Evolutionary conservation across 306 rosid genomes (phyloP).

Genomic region (Lathyrus oleraceus): DNA sequence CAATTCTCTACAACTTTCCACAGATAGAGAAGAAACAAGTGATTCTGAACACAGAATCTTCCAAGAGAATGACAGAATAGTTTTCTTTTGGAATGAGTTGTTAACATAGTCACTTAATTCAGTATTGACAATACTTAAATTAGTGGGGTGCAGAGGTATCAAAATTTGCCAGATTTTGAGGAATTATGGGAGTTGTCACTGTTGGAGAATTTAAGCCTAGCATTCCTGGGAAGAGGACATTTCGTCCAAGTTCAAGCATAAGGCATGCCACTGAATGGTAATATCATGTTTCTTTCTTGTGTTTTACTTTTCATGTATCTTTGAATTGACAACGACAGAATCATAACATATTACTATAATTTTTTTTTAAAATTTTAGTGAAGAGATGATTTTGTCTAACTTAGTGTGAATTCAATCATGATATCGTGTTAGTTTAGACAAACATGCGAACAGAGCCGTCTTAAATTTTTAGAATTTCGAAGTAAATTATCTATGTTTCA

Average conservation of each 20-base stretch:
- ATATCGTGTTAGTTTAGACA: too few relatives aligned
- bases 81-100: constrained; percentile 6
- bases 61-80: constrained; percentile 31
- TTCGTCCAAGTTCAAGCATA: constrained; percentile 80
- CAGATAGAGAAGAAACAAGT: constrained; percentile 37
- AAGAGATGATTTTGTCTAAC: too few relatives aligned
- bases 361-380: too few relatives aligned
- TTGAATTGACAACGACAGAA: background rate
- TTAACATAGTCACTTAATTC: constrained; percentile 19
- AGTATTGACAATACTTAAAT: constrained; percentile 30
- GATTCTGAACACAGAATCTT: constrained; percentile 35
- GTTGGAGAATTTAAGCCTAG: constrained; percentile 91
- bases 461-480: too few relatives aligned
- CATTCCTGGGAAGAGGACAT: constrained; percentile 89
- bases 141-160: constrained; percentile 37
- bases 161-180: constrained; percentile 34
- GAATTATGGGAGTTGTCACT: constrained; percentile 83
- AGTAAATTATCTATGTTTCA: too few relatives aligned
- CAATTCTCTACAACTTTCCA: constrained; percentile 44
- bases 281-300: constrained; percentile 22
- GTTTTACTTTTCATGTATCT: background rate
- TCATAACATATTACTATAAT: background rate
- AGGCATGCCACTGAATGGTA: constrained; percentile 99
- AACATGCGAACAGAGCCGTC: too few relatives aligned
- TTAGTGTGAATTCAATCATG: too few relatives aligned